Percentiles rank a stretch among this genome's conserved stretches.
phyloP scores from a whole-genome alignment of 2,329 filamentous ascomycete genomes.

The Aspergillus udagawae region DNA sequence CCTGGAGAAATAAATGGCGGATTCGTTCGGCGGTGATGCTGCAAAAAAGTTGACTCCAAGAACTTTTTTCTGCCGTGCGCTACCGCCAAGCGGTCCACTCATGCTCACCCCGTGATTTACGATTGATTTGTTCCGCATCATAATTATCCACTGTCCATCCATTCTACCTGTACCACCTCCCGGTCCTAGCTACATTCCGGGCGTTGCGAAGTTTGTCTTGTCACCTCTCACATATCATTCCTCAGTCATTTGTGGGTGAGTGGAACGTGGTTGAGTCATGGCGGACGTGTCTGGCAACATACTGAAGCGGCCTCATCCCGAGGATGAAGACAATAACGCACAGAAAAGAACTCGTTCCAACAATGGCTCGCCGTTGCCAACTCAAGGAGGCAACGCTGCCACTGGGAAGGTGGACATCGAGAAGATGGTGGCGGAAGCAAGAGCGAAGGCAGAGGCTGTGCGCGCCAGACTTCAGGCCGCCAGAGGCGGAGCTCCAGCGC shows the following conservation, averaged over 20 bases:
- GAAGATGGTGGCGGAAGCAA: conserved; percentile 46
- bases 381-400: conserved; percentile 27
- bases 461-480: conserved; percentile 43
- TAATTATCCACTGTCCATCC: not conserved
- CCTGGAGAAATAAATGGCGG: conserved; percentile 22
- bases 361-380: conserved; percentile 46
- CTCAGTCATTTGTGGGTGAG: conserved; percentile 8
- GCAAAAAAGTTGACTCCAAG: conserved; percentile 32
- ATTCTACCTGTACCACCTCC: not conserved
- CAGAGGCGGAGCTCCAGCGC: conserved; percentile 25
- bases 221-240: not conserved
- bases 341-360: conserved; percentile 49
- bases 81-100: conserved; percentile 27
- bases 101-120: conserved; percentile 12
- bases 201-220: not conserved
- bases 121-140: conserved; percentile 1
- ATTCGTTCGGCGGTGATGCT: conserved; percentile 24
- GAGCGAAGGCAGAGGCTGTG: conserved; percentile 46
- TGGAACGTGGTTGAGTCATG: conserved; percentile 29
- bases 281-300: conserved; percentile 40
- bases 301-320: conserved; percentile 48
- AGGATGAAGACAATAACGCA: conserved; percentile 42
- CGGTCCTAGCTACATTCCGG: not conserved
- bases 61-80: conserved; percentile 36
- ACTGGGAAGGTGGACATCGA: conserved; percentile 42